Conservation (phyloP, 2,329 filamentous ascomycete genomes). For the Venturia pyrina region DNA sequence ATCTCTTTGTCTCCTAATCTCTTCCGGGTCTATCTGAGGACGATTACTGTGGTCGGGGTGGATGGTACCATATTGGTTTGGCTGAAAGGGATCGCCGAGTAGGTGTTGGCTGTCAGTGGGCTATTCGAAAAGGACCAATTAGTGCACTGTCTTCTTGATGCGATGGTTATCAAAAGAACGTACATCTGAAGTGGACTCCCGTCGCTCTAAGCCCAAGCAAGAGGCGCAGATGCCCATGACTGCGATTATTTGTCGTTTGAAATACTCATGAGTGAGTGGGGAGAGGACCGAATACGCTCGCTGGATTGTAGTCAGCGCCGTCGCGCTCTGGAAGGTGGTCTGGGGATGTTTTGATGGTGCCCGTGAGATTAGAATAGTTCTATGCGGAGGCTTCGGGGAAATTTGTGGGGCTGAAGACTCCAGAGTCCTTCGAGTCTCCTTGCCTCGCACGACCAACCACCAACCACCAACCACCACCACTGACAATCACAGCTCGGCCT, state of each 20-base stretch:
- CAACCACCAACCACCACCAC: too few relatives aligned
- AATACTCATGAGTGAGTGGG: constrained; percentile 12
- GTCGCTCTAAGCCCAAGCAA: constrained; percentile 35
- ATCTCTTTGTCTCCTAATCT: constrained; percentile 37
- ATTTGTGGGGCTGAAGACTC: background rate
- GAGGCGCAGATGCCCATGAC: constrained; percentile 41
- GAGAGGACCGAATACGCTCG: constrained; percentile 11
- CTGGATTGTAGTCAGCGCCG: constrained; percentile 5
- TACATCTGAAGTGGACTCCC: constrained; percentile 34
- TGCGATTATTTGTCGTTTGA: constrained; percentile 13
- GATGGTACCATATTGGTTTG: constrained; percentile 35
- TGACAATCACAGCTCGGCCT: too few relatives aligned
- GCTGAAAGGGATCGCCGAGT: constrained; percentile 33
- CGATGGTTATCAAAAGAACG: constrained; percentile 16
- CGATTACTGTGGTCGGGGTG: constrained; percentile 22
- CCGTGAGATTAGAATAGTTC: too few relatives aligned
- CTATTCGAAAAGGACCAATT: constrained; percentile 20
- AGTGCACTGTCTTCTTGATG: background rate
- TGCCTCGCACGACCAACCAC: too few relatives aligned
- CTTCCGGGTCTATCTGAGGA: constrained; percentile 37
- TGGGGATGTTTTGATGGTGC: background rate
- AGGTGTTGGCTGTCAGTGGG: constrained; percentile 36
- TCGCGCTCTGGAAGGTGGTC: background rate
- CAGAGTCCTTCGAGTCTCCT: too few relatives aligned
- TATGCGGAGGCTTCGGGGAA: background rate